Percentiles rank a stretch among this genome's conserved stretches.
phyloP scores from a whole-genome alignment of 2,329 filamentous ascomycete genomes.

The Clonostachys sp. region DNA sequence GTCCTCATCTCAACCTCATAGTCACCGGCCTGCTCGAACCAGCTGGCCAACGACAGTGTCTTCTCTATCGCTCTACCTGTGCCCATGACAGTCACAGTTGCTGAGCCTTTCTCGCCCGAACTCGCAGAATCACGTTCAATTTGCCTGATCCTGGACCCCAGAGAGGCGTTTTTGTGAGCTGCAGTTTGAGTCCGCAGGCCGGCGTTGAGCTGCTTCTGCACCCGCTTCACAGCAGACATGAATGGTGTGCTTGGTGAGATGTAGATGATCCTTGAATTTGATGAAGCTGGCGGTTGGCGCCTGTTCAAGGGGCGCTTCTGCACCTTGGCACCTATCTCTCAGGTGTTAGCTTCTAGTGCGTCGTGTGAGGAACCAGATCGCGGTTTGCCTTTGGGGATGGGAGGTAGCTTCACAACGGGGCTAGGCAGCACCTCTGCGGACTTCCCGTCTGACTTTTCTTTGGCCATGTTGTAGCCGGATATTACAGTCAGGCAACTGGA shows the following conservation, averaged over 20 bases:
- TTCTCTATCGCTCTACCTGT: conserved; percentile 64
- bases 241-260: conserved; percentile 62
- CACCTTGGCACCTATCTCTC: neutral
- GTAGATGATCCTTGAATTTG: conserved; percentile 49
- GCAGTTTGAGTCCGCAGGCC: conserved; percentile 31
- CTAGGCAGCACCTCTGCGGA: conserved; percentile 11
- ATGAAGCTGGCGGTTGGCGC: neutral
- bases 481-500: too few species aligned
- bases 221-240: conserved; percentile 62
- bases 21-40: conserved; percentile 58
- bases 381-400: conserved; percentile 22
- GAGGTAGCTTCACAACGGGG: conserved; percentile 23
- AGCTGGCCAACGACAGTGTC: conserved; percentile 56
- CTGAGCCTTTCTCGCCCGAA: conserved; percentile 1
- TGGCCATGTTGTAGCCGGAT: too few species aligned
- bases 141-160: conserved; percentile 39
- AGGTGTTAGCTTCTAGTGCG: neutral
- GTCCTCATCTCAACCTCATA: conserved; percentile 57
- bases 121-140: conserved; percentile 22
- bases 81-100: conserved; percentile 53
- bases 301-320: neutral
- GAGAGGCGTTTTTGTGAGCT: conserved; percentile 40
- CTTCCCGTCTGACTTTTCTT: conserved; percentile 1
- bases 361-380: neutral
- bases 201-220: conserved; percentile 56